Conservation (phyloP, 192 early-diverging fungal genomes). For the Backusella westeae region DNA sequence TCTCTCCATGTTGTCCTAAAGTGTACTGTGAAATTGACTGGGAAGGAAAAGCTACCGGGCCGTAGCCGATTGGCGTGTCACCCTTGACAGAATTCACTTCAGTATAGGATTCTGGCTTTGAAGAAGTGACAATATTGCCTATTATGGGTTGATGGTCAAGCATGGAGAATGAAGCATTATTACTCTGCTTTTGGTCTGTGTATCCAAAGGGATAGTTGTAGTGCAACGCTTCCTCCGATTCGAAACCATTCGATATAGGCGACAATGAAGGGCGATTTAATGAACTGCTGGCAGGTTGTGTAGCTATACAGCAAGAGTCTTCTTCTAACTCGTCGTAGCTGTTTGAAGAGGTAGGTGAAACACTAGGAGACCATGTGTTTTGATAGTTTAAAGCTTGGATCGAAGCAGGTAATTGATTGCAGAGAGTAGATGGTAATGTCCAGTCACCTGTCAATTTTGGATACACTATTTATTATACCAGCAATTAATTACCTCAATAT, state of each 20-base stretch:
- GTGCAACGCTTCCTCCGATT: slow-evolving; percentile 9
- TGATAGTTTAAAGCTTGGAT: background rate
- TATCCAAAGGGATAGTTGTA: slow-evolving; percentile 6
- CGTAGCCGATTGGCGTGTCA: slow-evolving; percentile 7
- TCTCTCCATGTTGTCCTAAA: background rate
- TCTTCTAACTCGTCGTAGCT: background rate
- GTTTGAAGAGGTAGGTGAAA: background rate
- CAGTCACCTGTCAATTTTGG: slow-evolving; percentile 11
- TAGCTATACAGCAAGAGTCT: background rate
- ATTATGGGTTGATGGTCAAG: background rate
- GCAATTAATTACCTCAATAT: background rate
- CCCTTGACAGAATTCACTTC: background rate
- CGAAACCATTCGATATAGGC: background rate
- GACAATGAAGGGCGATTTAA: background rate
- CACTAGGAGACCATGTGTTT: background rate
- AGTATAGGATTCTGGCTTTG: background rate
- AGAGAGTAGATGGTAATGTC: background rate
- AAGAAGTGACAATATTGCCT: background rate
- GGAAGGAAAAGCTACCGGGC: background rate
- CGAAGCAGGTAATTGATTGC: background rate
- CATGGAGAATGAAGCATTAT: background rate
- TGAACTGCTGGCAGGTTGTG: background rate
- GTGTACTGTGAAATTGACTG: background rate
- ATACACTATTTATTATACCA: background rate
- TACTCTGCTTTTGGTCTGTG: background rate